phyloP scores from a whole-genome alignment of 2,329 filamentous ascomycete genomes.

The Onygenales sp. region DNA sequence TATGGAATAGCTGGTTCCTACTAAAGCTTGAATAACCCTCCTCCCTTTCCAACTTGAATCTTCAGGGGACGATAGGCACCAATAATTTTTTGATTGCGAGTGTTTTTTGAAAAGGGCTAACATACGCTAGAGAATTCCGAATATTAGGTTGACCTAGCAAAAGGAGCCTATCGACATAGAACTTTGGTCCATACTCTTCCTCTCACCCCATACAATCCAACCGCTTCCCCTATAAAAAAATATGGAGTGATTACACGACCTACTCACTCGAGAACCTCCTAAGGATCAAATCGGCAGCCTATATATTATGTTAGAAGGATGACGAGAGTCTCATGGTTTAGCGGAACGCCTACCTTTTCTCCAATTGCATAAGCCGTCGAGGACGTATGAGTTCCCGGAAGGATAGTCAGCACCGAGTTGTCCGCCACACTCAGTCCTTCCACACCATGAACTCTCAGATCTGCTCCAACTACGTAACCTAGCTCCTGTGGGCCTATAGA shows the following conservation, averaged over 20 bases:
- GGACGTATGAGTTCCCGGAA: slow-evolving; percentile 22
- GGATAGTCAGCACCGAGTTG: slow-evolving; percentile 23
- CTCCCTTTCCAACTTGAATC: no score
- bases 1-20: no score
- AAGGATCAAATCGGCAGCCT: slow-evolving; percentile 47
- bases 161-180: no score
- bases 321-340: not conserved
- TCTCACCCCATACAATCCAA: not conserved
- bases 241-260: not conserved
- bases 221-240: no score
- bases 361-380: slow-evolving; percentile 24
- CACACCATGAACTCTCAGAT: slow-evolving; percentile 11
- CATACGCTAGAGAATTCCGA: no score
- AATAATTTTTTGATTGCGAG: no score
- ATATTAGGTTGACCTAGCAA: no score
- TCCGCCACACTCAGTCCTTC: slow-evolving; percentile 21
- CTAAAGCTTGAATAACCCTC: no score
- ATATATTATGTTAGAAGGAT: not conserved
- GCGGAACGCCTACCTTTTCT: slow-evolving; percentile 16
- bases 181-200: no score
- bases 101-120: no score
- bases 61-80: no score
- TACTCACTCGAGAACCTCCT: not conserved
- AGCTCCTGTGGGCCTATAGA: slow-evolving; percentile 20
- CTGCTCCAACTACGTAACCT: slow-evolving; percentile 22